A percentile compares a stretch with the other conserved stretches of the same genome.
phyloP scores from a whole-genome alignment of 306 rosid species.

The Cucurbita maxima region DNA sequence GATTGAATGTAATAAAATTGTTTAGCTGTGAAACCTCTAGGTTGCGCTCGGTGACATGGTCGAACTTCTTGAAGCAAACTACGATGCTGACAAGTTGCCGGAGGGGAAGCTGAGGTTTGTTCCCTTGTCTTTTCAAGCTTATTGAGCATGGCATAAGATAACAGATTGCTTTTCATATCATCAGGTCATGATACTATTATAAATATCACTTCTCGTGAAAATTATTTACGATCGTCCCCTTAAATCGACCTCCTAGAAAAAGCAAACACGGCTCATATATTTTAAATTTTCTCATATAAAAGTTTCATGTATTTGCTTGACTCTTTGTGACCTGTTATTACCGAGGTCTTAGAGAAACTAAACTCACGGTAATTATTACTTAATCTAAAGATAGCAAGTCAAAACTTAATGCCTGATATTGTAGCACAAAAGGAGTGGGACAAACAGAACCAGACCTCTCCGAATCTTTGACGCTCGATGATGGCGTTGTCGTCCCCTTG shows the following conservation, averaged over 20 bases:
- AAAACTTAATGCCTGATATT: constrained; percentile 10
- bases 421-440: constrained; percentile 88
- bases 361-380: neutral
- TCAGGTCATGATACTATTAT: neutral
- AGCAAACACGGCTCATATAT: neutral
- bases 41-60: constrained; percentile 92
- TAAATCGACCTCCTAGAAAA: neutral
- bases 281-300: neutral
- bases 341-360: neutral
- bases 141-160: neutral
- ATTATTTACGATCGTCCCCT: neutral
- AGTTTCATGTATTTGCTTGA: neutral
- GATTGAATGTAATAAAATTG: neutral
- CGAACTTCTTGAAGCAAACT: constrained; percentile 54
- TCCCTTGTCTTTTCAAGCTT: constrained; percentile 4
- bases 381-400: neutral
- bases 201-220: neutral
- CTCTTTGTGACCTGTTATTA: neutral
- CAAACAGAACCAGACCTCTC: constrained; percentile 60
- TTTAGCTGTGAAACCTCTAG: constrained; percentile 16
- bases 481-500: constrained; percentile 55
- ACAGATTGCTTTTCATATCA: neutral
- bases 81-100: constrained; percentile 70
- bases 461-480: constrained; percentile 42
- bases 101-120: constrained; percentile 72